Percentiles rank a stretch among this genome's conserved stretches.
Conservation (phyloP, 257 asterid genomes). For the Cruciata laevipes region DNA sequence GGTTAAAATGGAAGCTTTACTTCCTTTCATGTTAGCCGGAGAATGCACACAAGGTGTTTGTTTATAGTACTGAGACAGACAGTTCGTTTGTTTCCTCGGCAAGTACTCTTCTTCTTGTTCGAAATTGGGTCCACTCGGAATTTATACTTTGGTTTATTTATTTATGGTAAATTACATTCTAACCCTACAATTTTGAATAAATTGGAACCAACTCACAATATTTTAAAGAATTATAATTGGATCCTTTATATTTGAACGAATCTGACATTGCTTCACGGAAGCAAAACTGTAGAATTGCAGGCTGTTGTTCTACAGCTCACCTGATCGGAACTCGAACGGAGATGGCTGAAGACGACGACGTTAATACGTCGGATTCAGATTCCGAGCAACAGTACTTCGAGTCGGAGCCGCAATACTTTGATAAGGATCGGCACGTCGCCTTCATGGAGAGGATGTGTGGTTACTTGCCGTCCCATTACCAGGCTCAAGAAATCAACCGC, state of each 20-base stretch:
- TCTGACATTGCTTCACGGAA: neutral
- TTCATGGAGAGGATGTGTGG: constrained; percentile 72
- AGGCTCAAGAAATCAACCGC: constrained; percentile 81
- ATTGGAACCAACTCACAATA: neutral
- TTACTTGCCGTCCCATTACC: constrained; percentile 58
- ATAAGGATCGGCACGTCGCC: constrained; percentile 61
- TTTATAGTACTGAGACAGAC: constrained; percentile 5
- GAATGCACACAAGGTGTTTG: constrained; percentile 25
- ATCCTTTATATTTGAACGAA: neutral
- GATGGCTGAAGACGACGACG: constrained; percentile 23
- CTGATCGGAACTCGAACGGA: neutral
- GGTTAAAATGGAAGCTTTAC: constrained; percentile 43
- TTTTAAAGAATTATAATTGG: too few relatives aligned
- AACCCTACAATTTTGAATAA: neutral
- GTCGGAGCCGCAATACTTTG: constrained; percentile 33
- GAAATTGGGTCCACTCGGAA: neutral
- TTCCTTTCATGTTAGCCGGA: constrained; percentile 30
- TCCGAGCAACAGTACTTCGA: constrained; percentile 25
- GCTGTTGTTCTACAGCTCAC: neutral
- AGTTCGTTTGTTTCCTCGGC: neutral
- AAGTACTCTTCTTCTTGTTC: neutral
- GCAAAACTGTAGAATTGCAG: neutral
- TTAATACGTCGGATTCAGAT: constrained; percentile 14
- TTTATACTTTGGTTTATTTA: neutral
- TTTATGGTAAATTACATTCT: neutral